Percentiles rank a stretch among this genome's conserved stretches.
Conservation (phyloP, 2,329 filamentous ascomycete species). For the Juglanconis juglandina region DNA sequence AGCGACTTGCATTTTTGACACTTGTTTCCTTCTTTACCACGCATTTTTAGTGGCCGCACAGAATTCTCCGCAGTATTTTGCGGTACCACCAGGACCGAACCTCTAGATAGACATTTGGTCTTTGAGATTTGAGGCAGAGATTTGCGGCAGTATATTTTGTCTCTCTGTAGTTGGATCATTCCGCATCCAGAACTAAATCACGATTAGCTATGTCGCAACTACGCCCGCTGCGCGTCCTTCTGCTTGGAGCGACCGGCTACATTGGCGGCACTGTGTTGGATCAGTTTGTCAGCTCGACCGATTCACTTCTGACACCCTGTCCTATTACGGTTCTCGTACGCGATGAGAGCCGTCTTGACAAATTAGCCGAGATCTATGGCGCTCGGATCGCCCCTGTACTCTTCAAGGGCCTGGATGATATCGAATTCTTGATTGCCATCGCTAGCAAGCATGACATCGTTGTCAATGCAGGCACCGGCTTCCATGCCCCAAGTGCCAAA, state of each 20-base stretch:
- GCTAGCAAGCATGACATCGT: constrained; percentile 33
- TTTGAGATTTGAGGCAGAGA: too few relatives aligned
- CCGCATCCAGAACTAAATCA: too few relatives aligned
- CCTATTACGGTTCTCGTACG: constrained; percentile 25
- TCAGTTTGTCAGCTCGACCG: constrained; percentile 19
- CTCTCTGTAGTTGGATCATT: too few relatives aligned
- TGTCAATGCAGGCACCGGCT: constrained; percentile 40
- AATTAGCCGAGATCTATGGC: background rate
- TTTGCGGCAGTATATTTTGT: too few relatives aligned
- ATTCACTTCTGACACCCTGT: constrained; percentile 18
- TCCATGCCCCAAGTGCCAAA: constrained; percentile 33
- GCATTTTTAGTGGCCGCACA: too few relatives aligned
- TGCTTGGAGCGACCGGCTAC: constrained; percentile 28
- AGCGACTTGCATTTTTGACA: too few relatives aligned
- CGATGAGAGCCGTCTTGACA: background rate
- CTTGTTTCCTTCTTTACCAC: too few relatives aligned
- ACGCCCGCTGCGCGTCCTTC: too few relatives aligned
- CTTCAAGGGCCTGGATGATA: constrained; percentile 25
- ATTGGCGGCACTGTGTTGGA: constrained; percentile 28
- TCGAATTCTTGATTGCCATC: constrained; percentile 17
- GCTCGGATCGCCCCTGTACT: constrained; percentile 24
- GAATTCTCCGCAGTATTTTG: too few relatives aligned
- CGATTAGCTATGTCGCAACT: too few relatives aligned
- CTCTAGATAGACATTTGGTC: too few relatives aligned
- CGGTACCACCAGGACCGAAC: too few relatives aligned